Base-by-base conservation (phyloP, 169 alveolate genomes). In the Cryptosporidium canis region DNA sequence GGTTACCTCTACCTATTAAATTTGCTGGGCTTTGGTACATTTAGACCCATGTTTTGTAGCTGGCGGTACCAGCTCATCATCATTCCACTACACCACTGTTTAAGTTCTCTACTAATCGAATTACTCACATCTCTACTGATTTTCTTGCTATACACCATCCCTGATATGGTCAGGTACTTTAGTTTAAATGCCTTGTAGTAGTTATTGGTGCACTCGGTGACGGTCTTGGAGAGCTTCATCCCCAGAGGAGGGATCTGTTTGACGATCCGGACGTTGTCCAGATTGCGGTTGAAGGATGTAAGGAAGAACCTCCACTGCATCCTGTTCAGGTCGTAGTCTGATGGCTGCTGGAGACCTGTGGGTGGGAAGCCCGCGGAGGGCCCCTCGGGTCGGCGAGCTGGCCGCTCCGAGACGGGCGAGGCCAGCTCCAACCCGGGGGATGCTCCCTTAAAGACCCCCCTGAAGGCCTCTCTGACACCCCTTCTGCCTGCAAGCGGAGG, bases 41-140 rank as follows among this genome's bases (percentile, higher is more conserved):
- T 29, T 39, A 48, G 18, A 31, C 85, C 85, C 55, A 71, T 55
- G 48, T 71, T 27, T 55, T 55, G 85, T 24, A 71, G 39, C n/a
- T 71, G 67, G 27, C 51, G 66, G 33, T 71, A 71, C 85, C 85
- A 71, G 16, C 24, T 51, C 7, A 29, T 53, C 70, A 71, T 71
- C 85, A 71, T 71, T 55, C 70, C 66, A 31, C 51, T 55, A 33
- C 85, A 71, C 85, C 85, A 71, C 24, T 51, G 85, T 35, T 18
- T 71, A 37, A 71, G 41, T 71, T 71, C 85, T 31, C 39, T 71
- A 51, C 31, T 58, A 47, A 71, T 55, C 24, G 67, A 48, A n/a
- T 47, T 18, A 18, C 3, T 48, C 18, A 71, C 45, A 27, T 14
- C 5, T 47, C 67, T 53, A 24, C 14, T 71, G 41, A 71, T 31